Evolutionary conservation across 306 rosid genomes (phyloP).

Genomic region (Luffa acutangula): DNA sequence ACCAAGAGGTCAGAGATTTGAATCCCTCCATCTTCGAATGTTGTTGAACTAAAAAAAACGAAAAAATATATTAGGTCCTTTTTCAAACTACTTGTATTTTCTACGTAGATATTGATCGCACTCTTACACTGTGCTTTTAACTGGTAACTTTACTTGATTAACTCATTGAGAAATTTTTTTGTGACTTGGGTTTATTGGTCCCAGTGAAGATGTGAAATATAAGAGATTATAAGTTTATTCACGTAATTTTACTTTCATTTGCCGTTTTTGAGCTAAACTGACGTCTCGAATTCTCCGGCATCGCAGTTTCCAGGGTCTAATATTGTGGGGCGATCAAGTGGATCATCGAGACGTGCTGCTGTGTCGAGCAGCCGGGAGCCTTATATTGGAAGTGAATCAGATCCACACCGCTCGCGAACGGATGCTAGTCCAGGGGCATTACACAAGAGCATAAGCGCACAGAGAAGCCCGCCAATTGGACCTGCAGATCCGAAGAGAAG

Average conservation of each 20-base stretch:
- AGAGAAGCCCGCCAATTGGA: conserved; percentile 55
- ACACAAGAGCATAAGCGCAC: conserved; percentile 52
- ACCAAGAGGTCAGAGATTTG: too few relatives aligned
- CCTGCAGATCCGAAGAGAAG: conserved; percentile 56
- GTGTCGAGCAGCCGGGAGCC: conserved; percentile 72
- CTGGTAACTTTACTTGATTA: too few relatives aligned
- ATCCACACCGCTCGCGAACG: conserved; percentile 39
- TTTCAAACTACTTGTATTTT: too few relatives aligned
- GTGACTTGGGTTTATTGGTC: too few relatives aligned
- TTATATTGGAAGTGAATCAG: conserved; percentile 59
- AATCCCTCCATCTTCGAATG: too few relatives aligned
- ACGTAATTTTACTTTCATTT: not conserved
- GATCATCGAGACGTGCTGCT: conserved; percentile 79
- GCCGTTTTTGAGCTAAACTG: not conserved
- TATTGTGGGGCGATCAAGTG: conserved; percentile 61
- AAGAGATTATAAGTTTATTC: not conserved
- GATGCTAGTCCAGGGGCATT: conserved; percentile 71
- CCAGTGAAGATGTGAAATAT: not conserved
- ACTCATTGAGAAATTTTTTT: too few relatives aligned
- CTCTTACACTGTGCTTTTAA: too few relatives aligned
- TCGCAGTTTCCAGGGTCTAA: conserved; percentile 50
- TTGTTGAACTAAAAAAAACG: too few relatives aligned
- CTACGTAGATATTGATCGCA: too few relatives aligned
- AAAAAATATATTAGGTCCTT: too few relatives aligned
- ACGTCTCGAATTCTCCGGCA: not conserved